Percentiles rank a stretch among this genome's conserved stretches.
Conservation (phyloP, 345 rosid species). For the Bruguiera sexangula region DNA sequence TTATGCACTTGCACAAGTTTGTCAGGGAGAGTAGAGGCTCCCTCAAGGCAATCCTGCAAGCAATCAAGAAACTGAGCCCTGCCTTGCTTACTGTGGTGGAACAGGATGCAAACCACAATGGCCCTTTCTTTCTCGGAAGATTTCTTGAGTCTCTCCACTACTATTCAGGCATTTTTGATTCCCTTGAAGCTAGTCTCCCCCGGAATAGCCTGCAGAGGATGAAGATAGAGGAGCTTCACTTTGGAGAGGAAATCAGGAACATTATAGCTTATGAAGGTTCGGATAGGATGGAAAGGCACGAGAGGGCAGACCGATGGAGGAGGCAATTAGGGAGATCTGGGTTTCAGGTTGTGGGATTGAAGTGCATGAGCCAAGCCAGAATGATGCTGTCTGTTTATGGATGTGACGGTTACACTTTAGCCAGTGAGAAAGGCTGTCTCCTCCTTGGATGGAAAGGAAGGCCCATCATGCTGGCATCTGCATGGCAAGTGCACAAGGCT, state of each 20-base stretch:
- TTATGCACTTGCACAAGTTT: conserved; percentile 58
- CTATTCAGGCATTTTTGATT: conserved; percentile 61
- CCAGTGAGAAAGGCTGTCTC: conserved; percentile 50
- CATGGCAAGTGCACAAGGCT: conserved; percentile 47
- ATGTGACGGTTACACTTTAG: conserved; percentile 52
- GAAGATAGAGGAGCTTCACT: conserved; percentile 54
- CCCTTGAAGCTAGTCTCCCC: conserved; percentile 55
- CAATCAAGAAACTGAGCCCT: conserved; percentile 54
- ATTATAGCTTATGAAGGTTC: conserved; percentile 53
- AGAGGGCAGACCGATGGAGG: conserved; percentile 66
- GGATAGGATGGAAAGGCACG: conserved; percentile 53
- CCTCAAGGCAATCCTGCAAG: conserved; percentile 64
- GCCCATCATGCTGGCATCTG: conserved; percentile 63
- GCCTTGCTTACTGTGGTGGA: conserved; percentile 49
- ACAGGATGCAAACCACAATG: conserved; percentile 69
- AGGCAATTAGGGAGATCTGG: conserved; percentile 67
- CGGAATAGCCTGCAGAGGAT: conserved; percentile 44
- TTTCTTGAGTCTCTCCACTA: conserved; percentile 71
- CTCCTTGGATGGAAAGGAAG: conserved; percentile 67
- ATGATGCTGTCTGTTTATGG: conserved; percentile 60
- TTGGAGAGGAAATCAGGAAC: conserved; percentile 54
- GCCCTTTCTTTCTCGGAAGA: conserved; percentile 65
- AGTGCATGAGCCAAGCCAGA: conserved; percentile 52
- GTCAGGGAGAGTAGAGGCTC: conserved; percentile 62
- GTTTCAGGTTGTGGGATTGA: conserved; percentile 47